Evolutionary conservation across 164 flowering plant genomes (phyloP).

Genomic region (Berberis thunbergii): DNA sequence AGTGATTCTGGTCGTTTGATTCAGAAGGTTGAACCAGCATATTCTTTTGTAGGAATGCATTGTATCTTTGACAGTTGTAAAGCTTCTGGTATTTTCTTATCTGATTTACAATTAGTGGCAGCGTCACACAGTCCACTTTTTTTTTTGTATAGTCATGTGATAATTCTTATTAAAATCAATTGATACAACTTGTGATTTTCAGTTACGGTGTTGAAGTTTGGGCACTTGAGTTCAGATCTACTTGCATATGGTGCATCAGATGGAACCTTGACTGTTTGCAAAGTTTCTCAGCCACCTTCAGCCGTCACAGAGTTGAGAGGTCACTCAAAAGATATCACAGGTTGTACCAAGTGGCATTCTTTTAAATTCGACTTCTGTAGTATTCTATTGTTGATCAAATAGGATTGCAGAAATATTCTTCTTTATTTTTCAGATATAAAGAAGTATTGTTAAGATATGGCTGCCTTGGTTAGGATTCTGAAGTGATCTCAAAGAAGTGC

Average conservation of each 20-base stretch:
- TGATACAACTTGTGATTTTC: slow-evolving; percentile 19
- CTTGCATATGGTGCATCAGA: slow-evolving; percentile 99
- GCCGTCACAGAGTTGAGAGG: slow-evolving; percentile 62
- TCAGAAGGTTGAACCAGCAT: slow-evolving; percentile 72
- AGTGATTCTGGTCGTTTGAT: slow-evolving; percentile 64
- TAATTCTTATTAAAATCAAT: slow-evolving; percentile 1
- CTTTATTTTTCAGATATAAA: too few relatives aligned
- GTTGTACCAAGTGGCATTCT: slow-evolving; percentile 57
- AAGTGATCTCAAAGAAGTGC: too few relatives aligned
- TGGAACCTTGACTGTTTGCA: slow-evolving; percentile 92
- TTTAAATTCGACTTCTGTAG: slow-evolving; percentile 12
- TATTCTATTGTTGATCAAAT: neutral
- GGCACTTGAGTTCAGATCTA: slow-evolving; percentile 89
- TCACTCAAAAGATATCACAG: slow-evolving; percentile 97
- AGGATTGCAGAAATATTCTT: too few relatives aligned
- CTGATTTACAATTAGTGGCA: neutral
- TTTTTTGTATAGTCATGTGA: too few relatives aligned
- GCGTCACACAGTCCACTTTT: too few relatives aligned
- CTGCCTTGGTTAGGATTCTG: too few relatives aligned
- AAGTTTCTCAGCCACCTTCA: slow-evolving; percentile 72
- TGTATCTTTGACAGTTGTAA: slow-evolving; percentile 95
- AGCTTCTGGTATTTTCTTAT: slow-evolving; percentile 54
- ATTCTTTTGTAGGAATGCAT: slow-evolving; percentile 99
- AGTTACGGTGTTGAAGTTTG: slow-evolving; percentile 96
- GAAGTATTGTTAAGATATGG: too few relatives aligned